A percentile compares a stretch with the other conserved stretches of the same genome.
These are phyloP conservation scores for Quaeritorhiza haematococci DNA, from an alignment of 371 early-diverging fungal genomes.

Conservation along the genomic window DNA sequence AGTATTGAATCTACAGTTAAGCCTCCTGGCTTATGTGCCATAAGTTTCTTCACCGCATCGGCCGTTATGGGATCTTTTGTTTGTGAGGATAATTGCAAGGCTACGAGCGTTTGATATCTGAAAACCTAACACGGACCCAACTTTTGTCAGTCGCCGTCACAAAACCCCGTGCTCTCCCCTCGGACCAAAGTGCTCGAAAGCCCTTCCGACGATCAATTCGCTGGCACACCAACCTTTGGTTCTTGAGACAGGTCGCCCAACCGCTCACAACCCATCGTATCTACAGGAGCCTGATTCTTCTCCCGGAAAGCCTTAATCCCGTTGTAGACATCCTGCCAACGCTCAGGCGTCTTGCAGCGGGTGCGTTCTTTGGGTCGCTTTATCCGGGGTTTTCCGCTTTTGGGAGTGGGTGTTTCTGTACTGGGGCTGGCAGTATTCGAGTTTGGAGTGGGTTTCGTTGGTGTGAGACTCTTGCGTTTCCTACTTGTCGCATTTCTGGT, in stretches of 20 bases:
- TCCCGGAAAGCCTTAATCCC: conserved; percentile 59
- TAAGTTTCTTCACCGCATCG: conserved; percentile 64
- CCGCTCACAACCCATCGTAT: conserved; percentile 88
- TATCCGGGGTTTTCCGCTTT: too few species aligned
- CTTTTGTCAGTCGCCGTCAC: conserved; percentile 14
- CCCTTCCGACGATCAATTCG: conserved; percentile 27
- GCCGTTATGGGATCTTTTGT: conserved; percentile 93
- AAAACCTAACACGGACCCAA: conserved; percentile 38
- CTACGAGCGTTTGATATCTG: conserved; percentile 84
- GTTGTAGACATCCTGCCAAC: conserved; percentile 68
- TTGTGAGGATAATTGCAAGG: conserved; percentile 92
- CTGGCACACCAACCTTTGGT: not conserved
- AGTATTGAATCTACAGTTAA: conserved; percentile 38
- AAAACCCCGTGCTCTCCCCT: not conserved
- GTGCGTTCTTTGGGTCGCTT: too few species aligned
- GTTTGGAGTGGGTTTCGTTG: too few species aligned
- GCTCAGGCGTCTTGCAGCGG: too few species aligned
- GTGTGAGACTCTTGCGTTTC: too few species aligned
- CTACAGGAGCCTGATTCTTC: conserved; percentile 80
- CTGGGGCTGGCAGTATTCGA: too few species aligned
- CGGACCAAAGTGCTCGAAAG: not conserved
- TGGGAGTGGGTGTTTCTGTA: too few species aligned
- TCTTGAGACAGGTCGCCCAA: conserved; percentile 49
- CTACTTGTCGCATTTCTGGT: too few species aligned
- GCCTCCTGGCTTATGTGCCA: conserved; percentile 60